phyloP scores from a whole-genome alignment of 306 rosid species.

The Vicia sativa region DNA sequence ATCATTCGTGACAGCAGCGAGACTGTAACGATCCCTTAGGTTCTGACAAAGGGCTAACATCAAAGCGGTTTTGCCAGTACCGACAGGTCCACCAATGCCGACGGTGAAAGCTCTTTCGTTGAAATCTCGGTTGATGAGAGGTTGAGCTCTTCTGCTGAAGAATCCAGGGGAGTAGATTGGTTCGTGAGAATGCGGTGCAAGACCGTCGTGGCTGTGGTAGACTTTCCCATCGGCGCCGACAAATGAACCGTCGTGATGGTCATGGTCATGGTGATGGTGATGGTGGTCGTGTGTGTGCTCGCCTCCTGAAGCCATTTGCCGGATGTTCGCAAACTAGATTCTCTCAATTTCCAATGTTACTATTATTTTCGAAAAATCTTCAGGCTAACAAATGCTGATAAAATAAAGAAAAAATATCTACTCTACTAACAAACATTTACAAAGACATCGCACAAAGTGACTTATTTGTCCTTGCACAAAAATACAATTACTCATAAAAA shows the following conservation, averaged over 20 bases:
- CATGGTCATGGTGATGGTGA: slow-evolving; percentile 33
- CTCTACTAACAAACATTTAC: no score
- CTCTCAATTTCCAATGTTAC: not conserved
- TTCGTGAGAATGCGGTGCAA: slow-evolving; percentile 97
- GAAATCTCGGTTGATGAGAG: slow-evolving; percentile 64
- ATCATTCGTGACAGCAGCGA: slow-evolving; percentile 98
- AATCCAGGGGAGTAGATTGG: slow-evolving; percentile 91
- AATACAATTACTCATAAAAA: no score
- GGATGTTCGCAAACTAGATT: not conserved
- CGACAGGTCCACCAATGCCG: slow-evolving; percentile 98
- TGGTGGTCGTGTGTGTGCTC: slow-evolving; percentile 25
- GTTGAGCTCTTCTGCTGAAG: slow-evolving; percentile 90
- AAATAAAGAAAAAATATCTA: no score
- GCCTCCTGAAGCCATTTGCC: slow-evolving; percentile 56
- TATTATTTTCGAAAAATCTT: no score
- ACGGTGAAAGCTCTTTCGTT: slow-evolving; percentile 87
- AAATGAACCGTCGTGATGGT: slow-evolving; percentile 49
- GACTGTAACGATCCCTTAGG: slow-evolving; percentile 86
- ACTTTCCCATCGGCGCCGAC: slow-evolving; percentile 80
- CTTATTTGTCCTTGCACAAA: no score
- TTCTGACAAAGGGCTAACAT: slow-evolving; percentile 84
- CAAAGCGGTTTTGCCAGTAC: slow-evolving; percentile 95
- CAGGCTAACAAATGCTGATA: no score
- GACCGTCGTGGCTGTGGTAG: slow-evolving; percentile 94
- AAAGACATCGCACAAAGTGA: no score